Percentiles rank a stretch among this genome's conserved stretches.
phyloP scores from a whole-genome alignment of 2,329 filamentous ascomycete genomes.

The Trichoderma sp. region DNA sequence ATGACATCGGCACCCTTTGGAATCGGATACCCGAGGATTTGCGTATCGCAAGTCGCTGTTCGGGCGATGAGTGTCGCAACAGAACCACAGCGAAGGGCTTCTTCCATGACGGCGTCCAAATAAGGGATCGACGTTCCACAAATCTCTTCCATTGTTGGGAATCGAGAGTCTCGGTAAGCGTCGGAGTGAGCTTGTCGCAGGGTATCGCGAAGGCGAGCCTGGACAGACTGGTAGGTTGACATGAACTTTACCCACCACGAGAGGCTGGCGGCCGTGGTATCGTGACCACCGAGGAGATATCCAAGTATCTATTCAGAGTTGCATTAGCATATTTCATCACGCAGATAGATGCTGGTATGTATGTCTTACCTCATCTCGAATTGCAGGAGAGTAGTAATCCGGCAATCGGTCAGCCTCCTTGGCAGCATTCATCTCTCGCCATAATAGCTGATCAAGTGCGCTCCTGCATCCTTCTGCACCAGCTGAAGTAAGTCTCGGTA shows the following conservation, averaged over 20 bases:
- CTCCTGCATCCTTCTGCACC: slow-evolving; percentile 22
- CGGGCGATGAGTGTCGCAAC: slow-evolving; percentile 33
- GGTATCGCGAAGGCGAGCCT: slow-evolving; percentile 28
- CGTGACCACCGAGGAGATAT: slow-evolving; percentile 32
- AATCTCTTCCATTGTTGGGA: slow-evolving; percentile 33
- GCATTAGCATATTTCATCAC: neutral
- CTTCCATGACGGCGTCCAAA: slow-evolving; percentile 39
- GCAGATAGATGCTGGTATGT: accelerated
- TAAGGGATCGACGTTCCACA: slow-evolving; percentile 30
- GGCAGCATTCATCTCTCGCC: slow-evolving; percentile 33
- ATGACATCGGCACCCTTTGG: slow-evolving; percentile 36
- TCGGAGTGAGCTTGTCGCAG: slow-evolving; percentile 25
- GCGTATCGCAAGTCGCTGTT: slow-evolving; percentile 31
- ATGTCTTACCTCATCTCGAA: slow-evolving; percentile 35
- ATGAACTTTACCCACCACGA: slow-evolving; percentile 33
- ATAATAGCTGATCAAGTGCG: slow-evolving; percentile 35
- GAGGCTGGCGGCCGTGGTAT: slow-evolving; percentile 30
- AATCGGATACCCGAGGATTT: slow-evolving; percentile 33
- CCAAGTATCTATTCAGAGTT: slow-evolving; percentile 25
- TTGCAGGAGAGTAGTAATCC: slow-evolving; percentile 31
- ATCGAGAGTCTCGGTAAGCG: slow-evolving; percentile 26
- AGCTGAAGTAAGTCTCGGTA: slow-evolving; percentile 21
- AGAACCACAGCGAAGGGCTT: slow-evolving; percentile 34
- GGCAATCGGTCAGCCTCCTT: slow-evolving; percentile 31
- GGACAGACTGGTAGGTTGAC: slow-evolving; percentile 24